Conservation (phyloP, 108 stramenopile species). For the Mediolabrus comicus region DNA sequence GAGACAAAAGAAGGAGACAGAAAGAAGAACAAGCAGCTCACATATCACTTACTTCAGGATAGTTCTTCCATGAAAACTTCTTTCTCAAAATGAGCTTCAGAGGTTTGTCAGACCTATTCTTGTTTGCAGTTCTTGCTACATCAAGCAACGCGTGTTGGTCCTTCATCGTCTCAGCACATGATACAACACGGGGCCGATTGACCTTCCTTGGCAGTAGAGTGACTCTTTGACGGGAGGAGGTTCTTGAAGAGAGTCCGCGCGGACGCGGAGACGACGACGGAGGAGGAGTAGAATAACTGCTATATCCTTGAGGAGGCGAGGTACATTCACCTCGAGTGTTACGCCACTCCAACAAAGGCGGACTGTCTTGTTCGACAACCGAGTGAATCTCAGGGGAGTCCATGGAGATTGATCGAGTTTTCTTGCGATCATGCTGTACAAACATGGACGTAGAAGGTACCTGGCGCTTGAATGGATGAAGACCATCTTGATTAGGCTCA, state of each 20-base stretch:
- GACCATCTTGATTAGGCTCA: slow-evolving; percentile 15
- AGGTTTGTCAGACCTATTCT: background rate
- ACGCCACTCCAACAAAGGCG: slow-evolving; percentile 38
- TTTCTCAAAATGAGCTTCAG: slow-evolving; percentile 59
- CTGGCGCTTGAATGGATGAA: slow-evolving; percentile 1
- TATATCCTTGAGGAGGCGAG: slow-evolving; percentile 4
- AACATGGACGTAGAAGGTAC: slow-evolving; percentile 6
- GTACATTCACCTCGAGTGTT: slow-evolving; percentile 1
- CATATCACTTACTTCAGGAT: slow-evolving; percentile 68
- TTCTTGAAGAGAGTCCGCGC: background rate
- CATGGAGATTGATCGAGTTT: slow-evolving; percentile 64
- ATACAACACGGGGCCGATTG: slow-evolving; percentile 31
- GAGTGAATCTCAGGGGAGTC: slow-evolving; percentile 42
- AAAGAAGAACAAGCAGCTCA: background rate
- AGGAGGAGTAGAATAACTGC: slow-evolving; percentile 33
- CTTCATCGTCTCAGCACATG: slow-evolving; percentile 23
- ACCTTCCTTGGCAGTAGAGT: slow-evolving; percentile 4
- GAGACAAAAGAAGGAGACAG: background rate
- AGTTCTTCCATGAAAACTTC: slow-evolving; percentile 90
- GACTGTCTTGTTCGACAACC: slow-evolving; percentile 14
- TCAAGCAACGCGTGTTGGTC: background rate
- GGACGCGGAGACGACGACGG: slow-evolving; percentile 13
- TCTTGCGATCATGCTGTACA: slow-evolving; percentile 22
- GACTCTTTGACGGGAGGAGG: slow-evolving; percentile 6
- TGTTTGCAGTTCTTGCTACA: background rate